A percentile compares a stretch with the other conserved stretches of the same genome.
These are phyloP conservation scores for Trichosanthes truncata DNA, from an alignment of 306 rosid species.

Conservation along the genomic window DNA sequence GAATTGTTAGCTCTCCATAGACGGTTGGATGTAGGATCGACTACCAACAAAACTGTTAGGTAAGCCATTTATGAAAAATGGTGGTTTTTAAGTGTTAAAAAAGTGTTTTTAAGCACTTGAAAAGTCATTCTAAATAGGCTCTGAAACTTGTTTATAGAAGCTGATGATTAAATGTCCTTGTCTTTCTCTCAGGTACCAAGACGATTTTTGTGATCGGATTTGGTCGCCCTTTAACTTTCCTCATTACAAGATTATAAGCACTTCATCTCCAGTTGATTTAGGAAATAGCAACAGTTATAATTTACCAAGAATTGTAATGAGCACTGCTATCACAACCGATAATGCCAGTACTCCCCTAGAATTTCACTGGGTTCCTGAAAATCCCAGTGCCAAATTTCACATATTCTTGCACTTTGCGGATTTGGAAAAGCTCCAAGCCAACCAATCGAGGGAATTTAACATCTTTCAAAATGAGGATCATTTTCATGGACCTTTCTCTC, in stretches of 20 bases:
- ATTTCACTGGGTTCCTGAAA: not conserved
- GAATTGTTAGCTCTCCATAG: not conserved
- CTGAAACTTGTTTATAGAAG: not conserved
- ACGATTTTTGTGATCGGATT: conserved; percentile 29
- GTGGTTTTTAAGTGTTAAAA: too few species aligned
- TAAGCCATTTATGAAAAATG: not conserved
- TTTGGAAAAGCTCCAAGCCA: conserved; percentile 8
- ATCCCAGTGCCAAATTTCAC: conserved; percentile 2
- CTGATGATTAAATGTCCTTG: not conserved
- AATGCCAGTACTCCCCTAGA: not conserved
- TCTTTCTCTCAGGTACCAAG: conserved; percentile 17
- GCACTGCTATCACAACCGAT: conserved; percentile 1
- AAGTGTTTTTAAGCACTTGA: not conserved
- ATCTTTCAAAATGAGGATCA: not conserved
- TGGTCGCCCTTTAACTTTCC: not conserved
- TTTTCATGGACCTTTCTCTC: conserved; percentile 6
- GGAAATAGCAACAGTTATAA: not conserved
- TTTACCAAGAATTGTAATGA: conserved; percentile 9
- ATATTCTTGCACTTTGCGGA: conserved; percentile 10
- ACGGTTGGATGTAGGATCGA: conserved; percentile 22
- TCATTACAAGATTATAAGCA: not conserved
- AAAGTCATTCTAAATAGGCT: not conserved
- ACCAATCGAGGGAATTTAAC: not conserved
- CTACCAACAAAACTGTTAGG: not conserved
- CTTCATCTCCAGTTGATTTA: not conserved